These are phyloP conservation scores for Setaria italica DNA, from an alignment of 202 grass and related monocot species.

Conservation along the genomic window DNA sequence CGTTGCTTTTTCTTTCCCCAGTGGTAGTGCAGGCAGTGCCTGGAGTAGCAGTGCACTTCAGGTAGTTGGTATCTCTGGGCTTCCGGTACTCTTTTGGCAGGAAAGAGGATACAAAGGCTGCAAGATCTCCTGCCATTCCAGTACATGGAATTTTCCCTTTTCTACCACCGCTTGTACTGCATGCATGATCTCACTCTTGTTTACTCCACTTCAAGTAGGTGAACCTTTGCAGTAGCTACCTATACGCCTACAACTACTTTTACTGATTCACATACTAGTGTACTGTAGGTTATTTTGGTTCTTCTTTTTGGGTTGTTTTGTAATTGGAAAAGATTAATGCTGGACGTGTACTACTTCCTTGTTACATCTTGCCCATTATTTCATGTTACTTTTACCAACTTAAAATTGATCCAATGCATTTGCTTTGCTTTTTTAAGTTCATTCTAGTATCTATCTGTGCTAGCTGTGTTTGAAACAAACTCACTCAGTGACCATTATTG, in stretches of 20 bases:
- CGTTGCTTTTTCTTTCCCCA: neutral
- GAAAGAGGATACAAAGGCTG: conserved; percentile 38
- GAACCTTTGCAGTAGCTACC: conserved; percentile 6
- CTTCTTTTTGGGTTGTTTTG: neutral
- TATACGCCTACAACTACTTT: neutral
- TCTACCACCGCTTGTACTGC: neutral
- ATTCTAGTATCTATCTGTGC: neutral
- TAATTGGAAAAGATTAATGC: conserved; percentile 7
- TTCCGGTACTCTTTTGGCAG: conserved; percentile 40
- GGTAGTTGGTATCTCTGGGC: conserved; percentile 31
- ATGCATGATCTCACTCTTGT: neutral
- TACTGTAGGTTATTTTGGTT: neutral
- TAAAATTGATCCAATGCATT: neutral
- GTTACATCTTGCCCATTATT: conserved; percentile 25
- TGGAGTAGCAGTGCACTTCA: conserved; percentile 6
- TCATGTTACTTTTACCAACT: conserved; percentile 21
- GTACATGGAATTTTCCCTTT: conserved; percentile 45
- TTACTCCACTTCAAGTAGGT: conserved; percentile 22
- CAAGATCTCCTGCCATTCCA: conserved; percentile 39
- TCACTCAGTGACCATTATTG: neutral
- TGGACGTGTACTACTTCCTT: conserved; percentile 5
- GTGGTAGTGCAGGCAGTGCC: neutral
- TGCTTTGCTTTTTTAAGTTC: neutral
- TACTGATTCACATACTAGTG: neutral
- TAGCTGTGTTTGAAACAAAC: neutral